Conservation (phyloP, 1,284 basidiomycete genomes). For the Pisolithus thermaeus region DNA sequence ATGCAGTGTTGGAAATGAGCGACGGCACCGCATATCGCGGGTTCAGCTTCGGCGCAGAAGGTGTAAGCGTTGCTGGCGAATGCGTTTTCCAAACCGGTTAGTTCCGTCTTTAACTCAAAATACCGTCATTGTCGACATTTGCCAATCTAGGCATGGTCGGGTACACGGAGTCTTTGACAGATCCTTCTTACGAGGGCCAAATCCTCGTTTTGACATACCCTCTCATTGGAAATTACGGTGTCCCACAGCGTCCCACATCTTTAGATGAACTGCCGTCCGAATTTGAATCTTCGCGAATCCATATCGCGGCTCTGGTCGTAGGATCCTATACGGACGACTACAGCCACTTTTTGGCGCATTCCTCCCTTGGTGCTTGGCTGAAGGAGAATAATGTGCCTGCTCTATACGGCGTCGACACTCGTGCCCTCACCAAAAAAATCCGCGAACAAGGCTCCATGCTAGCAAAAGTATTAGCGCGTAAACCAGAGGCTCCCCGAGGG, state of each 20-base stretch:
- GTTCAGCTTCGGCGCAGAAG: slow-evolving; percentile 89
- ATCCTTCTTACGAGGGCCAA: slow-evolving; percentile 98
- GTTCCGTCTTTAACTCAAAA: slow-evolving; percentile 26
- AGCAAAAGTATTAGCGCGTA: slow-evolving; percentile 71
- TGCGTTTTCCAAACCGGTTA: slow-evolving; percentile 99
- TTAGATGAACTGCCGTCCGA: slow-evolving; percentile 64
- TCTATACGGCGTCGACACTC: slow-evolving; percentile 95
- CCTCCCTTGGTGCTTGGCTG: slow-evolving; percentile 89
- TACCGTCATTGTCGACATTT: slow-evolving; percentile 8
- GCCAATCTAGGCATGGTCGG: slow-evolving; percentile 87
- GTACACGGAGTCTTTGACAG: slow-evolving; percentile 97
- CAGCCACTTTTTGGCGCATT: slow-evolving; percentile 91
- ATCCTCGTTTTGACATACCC: slow-evolving; percentile 98
- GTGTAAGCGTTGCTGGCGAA: slow-evolving; percentile 92
- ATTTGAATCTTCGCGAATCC: slow-evolving; percentile 95
- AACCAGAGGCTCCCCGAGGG: slow-evolving; percentile 35
- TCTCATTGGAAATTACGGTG: slow-evolving; percentile 96
- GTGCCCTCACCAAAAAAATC: slow-evolving; percentile 94
- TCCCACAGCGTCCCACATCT: slow-evolving; percentile 68
- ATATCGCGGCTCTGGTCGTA: slow-evolving; percentile 88
- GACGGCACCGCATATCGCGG: slow-evolving; percentile 90
- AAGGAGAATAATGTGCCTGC: slow-evolving; percentile 95
- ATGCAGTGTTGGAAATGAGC: slow-evolving; percentile 82
- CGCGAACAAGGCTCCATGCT: slow-evolving; percentile 93
- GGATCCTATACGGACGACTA: slow-evolving; percentile 94